phyloP scores from a whole-genome alignment of 2,329 filamentous ascomycete genomes.

The Diaporthe australafricana region DNA sequence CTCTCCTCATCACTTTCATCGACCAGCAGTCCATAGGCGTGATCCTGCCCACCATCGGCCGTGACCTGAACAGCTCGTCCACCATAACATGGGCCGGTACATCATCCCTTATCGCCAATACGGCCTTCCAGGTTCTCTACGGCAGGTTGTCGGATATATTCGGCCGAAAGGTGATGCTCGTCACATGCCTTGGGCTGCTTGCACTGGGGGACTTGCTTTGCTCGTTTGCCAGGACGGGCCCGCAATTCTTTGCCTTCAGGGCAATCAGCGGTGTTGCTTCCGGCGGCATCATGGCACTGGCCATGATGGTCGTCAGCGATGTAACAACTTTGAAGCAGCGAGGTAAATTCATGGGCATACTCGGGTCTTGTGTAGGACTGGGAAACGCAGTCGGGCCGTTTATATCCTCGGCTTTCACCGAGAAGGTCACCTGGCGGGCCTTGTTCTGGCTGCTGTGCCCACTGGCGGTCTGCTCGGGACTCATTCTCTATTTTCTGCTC shows the following conservation, averaged over 20 bases:
- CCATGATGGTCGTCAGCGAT: slow-evolving; percentile 73
- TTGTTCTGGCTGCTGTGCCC: slow-evolving; percentile 64
- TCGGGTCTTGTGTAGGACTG: slow-evolving; percentile 53
- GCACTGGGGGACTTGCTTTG: slow-evolving; percentile 69
- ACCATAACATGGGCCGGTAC: slow-evolving; percentile 69
- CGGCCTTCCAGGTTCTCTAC: slow-evolving; percentile 74
- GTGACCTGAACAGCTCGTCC: slow-evolving; percentile 57
- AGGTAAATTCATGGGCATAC: slow-evolving; percentile 64
- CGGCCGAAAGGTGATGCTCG: slow-evolving; percentile 68
- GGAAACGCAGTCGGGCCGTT: slow-evolving; percentile 58
- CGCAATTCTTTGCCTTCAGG: slow-evolving; percentile 71
- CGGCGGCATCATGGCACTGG: slow-evolving; percentile 69
- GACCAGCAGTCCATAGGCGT: slow-evolving; percentile 68
- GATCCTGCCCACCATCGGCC: slow-evolving; percentile 63
- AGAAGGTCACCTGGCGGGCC: slow-evolving; percentile 53
- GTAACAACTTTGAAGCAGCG: slow-evolving; percentile 68
- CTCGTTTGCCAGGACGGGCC: slow-evolving; percentile 64
- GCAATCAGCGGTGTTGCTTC: slow-evolving; percentile 71
- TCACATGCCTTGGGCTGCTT: slow-evolving; percentile 64
- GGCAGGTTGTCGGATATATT: slow-evolving; percentile 72
- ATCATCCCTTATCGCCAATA: slow-evolving; percentile 65
- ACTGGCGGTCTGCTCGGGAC: slow-evolving; percentile 54
- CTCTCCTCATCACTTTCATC: slow-evolving; percentile 65
- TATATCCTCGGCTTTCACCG: slow-evolving; percentile 53
- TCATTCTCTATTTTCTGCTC: slow-evolving; percentile 57